phyloP scores from a whole-genome alignment of 352 stramenopile species.

The Thalassiosira livingstoniorum region DNA sequence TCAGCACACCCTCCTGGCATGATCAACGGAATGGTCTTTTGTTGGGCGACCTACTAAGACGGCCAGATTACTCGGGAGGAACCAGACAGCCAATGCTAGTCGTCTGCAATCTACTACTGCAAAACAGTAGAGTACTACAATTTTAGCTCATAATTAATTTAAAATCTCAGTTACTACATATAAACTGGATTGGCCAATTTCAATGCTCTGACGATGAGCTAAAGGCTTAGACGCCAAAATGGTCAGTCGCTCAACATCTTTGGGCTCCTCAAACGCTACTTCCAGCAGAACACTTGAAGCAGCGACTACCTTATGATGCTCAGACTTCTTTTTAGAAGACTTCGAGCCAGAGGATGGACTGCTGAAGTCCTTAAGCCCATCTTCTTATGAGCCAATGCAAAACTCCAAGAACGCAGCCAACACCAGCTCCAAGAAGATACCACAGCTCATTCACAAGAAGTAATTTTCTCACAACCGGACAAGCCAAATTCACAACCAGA shows the following conservation, averaged over 20 bases:
- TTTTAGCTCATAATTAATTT: too few relatives aligned
- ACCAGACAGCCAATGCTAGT: too few relatives aligned
- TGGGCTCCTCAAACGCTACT: slow-evolving; percentile 12
- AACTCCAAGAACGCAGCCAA: neutral
- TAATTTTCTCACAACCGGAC: neutral
- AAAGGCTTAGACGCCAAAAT: too few relatives aligned
- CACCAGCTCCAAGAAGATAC: neutral
- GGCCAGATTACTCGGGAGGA: too few relatives aligned
- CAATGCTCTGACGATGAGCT: too few relatives aligned
- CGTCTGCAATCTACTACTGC: too few relatives aligned
- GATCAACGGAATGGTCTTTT: slow-evolving; percentile 32
- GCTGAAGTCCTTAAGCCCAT: neutral
- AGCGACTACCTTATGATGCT: slow-evolving; percentile 12
- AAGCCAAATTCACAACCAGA: neutral
- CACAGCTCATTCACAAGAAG: neutral
- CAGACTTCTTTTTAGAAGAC: slow-evolving; percentile 4
- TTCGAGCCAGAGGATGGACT: slow-evolving; percentile 12
- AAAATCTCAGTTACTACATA: too few relatives aligned
- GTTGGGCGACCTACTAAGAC: too few relatives aligned
- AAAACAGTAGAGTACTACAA: too few relatives aligned
- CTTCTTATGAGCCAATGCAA: slow-evolving; percentile 18
- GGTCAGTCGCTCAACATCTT: too few relatives aligned
- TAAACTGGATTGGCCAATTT: too few relatives aligned
- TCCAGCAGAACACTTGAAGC: slow-evolving; percentile 19
- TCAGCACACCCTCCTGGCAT: slow-evolving; percentile 31